phyloP scores from a whole-genome alignment of 2,329 filamentous ascomycete genomes.

The Pseudocercospora musae region DNA sequence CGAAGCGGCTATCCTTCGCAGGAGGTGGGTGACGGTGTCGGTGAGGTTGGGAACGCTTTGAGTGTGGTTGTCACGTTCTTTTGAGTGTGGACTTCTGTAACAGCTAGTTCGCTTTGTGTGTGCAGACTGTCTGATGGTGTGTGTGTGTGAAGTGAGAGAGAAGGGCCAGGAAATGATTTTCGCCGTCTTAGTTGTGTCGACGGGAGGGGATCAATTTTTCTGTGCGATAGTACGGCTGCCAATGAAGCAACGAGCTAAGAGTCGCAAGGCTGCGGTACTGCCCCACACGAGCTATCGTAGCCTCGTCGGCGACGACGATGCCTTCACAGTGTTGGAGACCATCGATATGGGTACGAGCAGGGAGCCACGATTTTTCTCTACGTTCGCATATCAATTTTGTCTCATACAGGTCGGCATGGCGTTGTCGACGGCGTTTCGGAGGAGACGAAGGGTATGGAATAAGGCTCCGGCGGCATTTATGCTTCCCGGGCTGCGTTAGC shows the following conservation, averaged over 20 bases:
- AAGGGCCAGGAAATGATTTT: neutral
- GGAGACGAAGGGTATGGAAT: neutral
- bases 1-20: neutral
- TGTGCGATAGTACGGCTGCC: neutral
- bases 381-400: neutral
- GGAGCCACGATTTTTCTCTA: slow-evolving; percentile 3
- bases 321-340: neutral
- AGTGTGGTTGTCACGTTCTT: neutral
- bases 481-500: neutral
- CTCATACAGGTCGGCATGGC: neutral
- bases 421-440: neutral
- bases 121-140: neutral
- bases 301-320: neutral
- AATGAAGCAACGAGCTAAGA: too few species aligned
- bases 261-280: neutral
- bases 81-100: neutral
- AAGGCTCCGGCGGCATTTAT: neutral
- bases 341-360: slow-evolving; percentile 7
- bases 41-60: neutral
- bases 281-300: neutral
- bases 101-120: neutral
- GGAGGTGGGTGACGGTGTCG: neutral
- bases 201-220: neutral
- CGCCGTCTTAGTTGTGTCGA: neutral
- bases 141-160: neutral